phyloP scores from a whole-genome alignment of 73 alveolate genomes.

The Paramecium pentaurelia region DNA sequence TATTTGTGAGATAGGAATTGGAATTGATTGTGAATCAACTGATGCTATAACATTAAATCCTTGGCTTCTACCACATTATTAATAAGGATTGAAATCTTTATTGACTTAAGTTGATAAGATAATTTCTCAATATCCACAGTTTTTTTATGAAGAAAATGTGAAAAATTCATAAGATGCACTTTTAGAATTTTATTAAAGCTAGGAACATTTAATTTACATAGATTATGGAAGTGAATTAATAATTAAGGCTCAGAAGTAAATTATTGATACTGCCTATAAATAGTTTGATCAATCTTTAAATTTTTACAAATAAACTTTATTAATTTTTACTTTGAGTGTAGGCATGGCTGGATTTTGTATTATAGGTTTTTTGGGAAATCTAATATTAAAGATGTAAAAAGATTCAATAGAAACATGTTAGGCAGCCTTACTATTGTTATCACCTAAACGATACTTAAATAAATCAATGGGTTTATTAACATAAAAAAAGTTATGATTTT shows the following conservation, averaged over 20 bases:
- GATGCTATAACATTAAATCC: not conserved
- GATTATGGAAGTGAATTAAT: not conserved
- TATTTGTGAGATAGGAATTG: not conserved
- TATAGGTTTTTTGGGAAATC: not conserved
- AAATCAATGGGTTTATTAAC: constrained; percentile 14
- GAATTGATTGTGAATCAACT: not conserved
- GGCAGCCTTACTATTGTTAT: not conserved
- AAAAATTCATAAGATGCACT: not conserved
- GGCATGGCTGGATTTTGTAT: not conserved
- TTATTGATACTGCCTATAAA: not conserved
- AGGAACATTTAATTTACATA: not conserved
- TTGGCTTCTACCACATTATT: not conserved
- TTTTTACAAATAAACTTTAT: not conserved
- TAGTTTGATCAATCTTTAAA: not conserved
- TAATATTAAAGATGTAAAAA: not conserved
- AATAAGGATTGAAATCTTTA: not conserved
- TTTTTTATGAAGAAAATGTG: not conserved
- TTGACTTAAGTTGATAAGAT: not conserved
- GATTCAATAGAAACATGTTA: not conserved
- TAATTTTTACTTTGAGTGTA: not conserved
- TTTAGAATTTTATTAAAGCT: not conserved
- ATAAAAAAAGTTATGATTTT: not conserved
- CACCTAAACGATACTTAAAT: not conserved
- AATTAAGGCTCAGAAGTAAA: not conserved
- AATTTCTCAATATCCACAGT: not conserved